Percentiles rank a stretch among this genome's conserved stretches.
Evolutionary conservation across 345 rosid genomes (phyloP).

Genomic region (Salix viminalis): DNA sequence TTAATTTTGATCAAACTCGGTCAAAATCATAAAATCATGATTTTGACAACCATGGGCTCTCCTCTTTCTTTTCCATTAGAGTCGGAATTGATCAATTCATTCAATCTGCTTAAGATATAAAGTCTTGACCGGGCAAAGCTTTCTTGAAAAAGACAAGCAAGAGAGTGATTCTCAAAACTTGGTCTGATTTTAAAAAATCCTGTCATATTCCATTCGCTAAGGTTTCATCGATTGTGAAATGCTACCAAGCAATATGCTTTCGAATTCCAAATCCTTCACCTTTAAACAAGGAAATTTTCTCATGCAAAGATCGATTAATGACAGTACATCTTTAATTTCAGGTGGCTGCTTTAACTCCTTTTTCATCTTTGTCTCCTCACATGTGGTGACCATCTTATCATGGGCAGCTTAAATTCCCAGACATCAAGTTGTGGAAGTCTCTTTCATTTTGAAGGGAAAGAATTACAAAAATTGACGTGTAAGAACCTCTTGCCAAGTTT

Average conservation of each 20-base stretch:
- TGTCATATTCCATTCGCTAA: neutral
- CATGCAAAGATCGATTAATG: neutral
- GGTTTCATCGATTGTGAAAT: neutral
- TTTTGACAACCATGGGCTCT: too few species aligned
- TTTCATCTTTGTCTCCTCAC: neutral
- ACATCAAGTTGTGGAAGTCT: constrained; percentile 31
- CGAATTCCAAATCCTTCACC: neutral
- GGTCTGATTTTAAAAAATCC: neutral
- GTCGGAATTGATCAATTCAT: too few species aligned
- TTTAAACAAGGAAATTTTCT: neutral
- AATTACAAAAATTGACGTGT: neutral
- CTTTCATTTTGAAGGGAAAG: constrained; percentile 10
- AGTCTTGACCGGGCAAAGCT: neutral
- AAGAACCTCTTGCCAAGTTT: neutral
- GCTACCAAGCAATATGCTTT: neutral
- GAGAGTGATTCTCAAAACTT: neutral
- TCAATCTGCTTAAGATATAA: too few species aligned
- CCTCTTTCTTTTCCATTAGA: too few species aligned
- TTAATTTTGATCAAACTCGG: too few species aligned
- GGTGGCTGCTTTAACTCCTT: neutral
- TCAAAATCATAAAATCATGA: too few species aligned
- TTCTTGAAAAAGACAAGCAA: neutral
- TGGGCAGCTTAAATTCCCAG: constrained; percentile 16
- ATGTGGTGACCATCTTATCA: constrained; percentile 17
- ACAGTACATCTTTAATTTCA: too few species aligned